Conservation (phyloP, 2,329 filamentous ascomycete species). For the Penicillium freii region DNA sequence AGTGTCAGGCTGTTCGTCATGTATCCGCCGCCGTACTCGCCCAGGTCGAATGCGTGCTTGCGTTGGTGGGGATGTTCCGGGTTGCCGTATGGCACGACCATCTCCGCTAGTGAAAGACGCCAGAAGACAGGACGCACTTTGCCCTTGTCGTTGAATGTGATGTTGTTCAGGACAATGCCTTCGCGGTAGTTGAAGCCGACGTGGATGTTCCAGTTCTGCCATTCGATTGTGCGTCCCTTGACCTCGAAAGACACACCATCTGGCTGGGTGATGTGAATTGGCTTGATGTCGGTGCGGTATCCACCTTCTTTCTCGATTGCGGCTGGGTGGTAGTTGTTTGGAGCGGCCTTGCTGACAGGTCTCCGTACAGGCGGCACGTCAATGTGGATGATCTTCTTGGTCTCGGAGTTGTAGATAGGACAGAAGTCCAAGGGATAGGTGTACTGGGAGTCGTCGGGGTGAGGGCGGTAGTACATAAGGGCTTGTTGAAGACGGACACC, state of each 20-base stretch:
- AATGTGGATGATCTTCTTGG: conserved; percentile 74
- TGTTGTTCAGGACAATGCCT: conserved; percentile 85
- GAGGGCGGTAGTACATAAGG: conserved; percentile 90
- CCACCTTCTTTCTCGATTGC: conserved; percentile 72
- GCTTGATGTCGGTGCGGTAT: conserved; percentile 76
- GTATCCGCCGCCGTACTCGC: conserved; percentile 49
- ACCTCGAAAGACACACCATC: conserved; percentile 85
- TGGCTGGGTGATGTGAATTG: conserved; percentile 81
- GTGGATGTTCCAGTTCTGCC: conserved; percentile 94
- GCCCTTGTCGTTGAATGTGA: conserved; percentile 83
- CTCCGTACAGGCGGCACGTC: conserved; percentile 76
- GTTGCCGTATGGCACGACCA: conserved; percentile 76
- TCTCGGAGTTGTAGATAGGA: conserved; percentile 82
- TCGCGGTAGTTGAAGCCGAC: conserved; percentile 94
- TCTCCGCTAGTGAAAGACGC: conserved; percentile 83
- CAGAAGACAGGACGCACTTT: conserved; percentile 78
- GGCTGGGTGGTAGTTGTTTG: conserved; percentile 76
- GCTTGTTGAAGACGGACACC: conserved; percentile 81
- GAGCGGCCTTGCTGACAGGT: conserved; percentile 67
- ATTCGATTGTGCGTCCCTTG: conserved; percentile 70
- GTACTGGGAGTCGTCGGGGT: conserved; percentile 84
- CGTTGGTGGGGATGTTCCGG: conserved; percentile 50
- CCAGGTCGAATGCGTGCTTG: conserved; percentile 50
- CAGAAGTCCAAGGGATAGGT: conserved; percentile 91
- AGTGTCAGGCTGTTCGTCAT: conserved; percentile 50